These are phyloP conservation scores for Pestalotiopsis sp. DNA, from an alignment of 2,329 filamentous ascomycete species.

Conservation along the genomic window DNA sequence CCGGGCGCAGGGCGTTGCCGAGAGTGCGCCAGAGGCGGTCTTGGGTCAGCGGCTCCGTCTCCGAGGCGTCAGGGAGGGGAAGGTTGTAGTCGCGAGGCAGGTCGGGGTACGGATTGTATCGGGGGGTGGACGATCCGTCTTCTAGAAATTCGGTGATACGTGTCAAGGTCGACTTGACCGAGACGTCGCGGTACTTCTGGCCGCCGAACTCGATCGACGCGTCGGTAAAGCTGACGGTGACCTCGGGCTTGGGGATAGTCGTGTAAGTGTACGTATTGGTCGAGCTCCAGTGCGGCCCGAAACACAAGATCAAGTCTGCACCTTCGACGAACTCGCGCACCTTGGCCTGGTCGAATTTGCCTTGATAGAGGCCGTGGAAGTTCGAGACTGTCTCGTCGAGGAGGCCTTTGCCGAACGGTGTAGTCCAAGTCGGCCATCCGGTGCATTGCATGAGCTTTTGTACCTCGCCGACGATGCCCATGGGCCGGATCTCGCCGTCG, in stretches of 20 bases:
- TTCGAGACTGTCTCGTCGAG: constrained; percentile 50
- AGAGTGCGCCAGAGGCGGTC: constrained; percentile 51
- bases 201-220: not conserved
- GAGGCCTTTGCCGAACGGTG: constrained; percentile 52
- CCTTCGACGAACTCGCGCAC: constrained; percentile 39
- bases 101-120: not conserved
- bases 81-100: not conserved
- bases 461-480: constrained; percentile 43
- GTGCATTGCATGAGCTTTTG: constrained; percentile 45
- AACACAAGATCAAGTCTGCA: constrained; percentile 47
- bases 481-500: constrained; percentile 49
- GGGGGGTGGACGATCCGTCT: not conserved
- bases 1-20: constrained; percentile 47
- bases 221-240: constrained; percentile 20
- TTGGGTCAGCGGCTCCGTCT: constrained; percentile 28
- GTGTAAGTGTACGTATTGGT: constrained; percentile 47
- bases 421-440: constrained; percentile 49
- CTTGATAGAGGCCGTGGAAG: constrained; percentile 52
- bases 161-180: not conserved
- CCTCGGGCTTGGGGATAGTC: constrained; percentile 36
- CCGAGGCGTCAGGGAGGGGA: not conserved
- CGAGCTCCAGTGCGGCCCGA: constrained; percentile 49
- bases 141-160: not conserved
- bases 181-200: not conserved
- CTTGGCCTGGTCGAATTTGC: constrained; percentile 38